These are phyloP conservation scores for Deinandra increscens DNA, from an alignment of 129 eudicot genomes.

Conservation along the genomic window DNA sequence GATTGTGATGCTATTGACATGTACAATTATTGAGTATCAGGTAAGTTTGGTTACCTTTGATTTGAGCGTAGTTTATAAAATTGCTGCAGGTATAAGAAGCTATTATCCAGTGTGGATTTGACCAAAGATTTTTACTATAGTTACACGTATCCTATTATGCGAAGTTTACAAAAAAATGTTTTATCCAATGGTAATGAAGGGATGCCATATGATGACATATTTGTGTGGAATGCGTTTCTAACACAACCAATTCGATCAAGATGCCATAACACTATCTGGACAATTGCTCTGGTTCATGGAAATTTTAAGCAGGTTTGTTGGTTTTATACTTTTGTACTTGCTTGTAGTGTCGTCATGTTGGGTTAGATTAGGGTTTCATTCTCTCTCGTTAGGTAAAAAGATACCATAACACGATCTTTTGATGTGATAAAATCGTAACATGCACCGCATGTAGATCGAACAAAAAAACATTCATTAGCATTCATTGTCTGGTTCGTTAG, in stretches of 20 bases:
- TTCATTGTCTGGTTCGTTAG: constrained; percentile 2
- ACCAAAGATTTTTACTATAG: constrained; percentile 94
- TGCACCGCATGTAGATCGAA: background rate
- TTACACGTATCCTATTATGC: constrained; percentile 92
- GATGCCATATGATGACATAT: constrained; percentile 83
- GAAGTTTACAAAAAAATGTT: constrained; percentile 81
- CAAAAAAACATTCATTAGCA: background rate
- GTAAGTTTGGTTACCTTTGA: constrained; percentile 11
- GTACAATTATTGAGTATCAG: constrained; percentile 12
- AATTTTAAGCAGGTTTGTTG: constrained; percentile 77
- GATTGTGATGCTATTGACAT: background rate
- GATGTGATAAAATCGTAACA: background rate
- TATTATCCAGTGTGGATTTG: constrained; percentile 82
- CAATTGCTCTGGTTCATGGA: constrained; percentile 91
- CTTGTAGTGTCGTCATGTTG: constrained; percentile 15
- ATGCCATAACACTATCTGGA: constrained; percentile 86
- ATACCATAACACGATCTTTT: background rate
- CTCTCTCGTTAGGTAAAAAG: constrained; percentile 1
- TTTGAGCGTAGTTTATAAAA: constrained; percentile 15
- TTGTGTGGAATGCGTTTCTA: constrained; percentile 93
- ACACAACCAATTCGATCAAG: constrained; percentile 74
- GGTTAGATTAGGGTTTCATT: constrained; percentile 16
- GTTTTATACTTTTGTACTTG: constrained; percentile 14
- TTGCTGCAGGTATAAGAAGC: constrained; percentile 92
- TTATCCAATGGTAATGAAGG: constrained; percentile 52